Base-by-base conservation (phyloP, 805 yeast genomes). In the Yueomyces sp. region DNA sequence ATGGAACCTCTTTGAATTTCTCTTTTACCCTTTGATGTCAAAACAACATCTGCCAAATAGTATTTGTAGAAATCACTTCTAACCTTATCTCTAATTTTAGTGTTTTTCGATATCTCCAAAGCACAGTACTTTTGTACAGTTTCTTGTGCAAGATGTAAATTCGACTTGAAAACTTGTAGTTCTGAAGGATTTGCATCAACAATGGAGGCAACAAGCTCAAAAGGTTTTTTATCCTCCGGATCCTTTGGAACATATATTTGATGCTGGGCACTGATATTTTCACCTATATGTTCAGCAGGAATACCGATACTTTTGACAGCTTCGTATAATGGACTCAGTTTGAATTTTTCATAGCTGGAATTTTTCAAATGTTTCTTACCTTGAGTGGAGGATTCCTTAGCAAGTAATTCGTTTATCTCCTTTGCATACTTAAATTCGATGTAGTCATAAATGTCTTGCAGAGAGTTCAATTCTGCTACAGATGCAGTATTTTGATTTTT, bases 361-460 rank as follows among this genome's bases (percentile, higher is more conserved):
- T 65, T 77, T 55, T 78, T 81, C 42, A 79, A 69, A 54, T 79
- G 86, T 48, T 70, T 71, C 50, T 73, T 77, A 43, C 69, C 57
- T 29, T 52, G 44, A 43, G 43, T 49, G 37, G 49, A 50, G 9
- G 56, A 41, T 42, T 54, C 53, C 42, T 55, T 52, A 31, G 56
- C 47, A 6, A 64, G 53, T 27, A 63, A 45, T 36, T 63, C 68
- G 45, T 65, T 67, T 36, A 69, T 59, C 45, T 67, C 66, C 32
- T 62, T 59, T 26, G 73, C 64, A 42, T 77, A 79, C 47, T 76
- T 74, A 65, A 88, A 92, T 52, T 79, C 81, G 44, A 92, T 59
- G 59, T 81, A 88, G 48, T 88, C 95, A 53, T 80, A 77, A 34
- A 86, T 66, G 65, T 92, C 98, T 62, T 90, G 96, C 28, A 61